Evolutionary conservation across 768 basidiomycete genomes (phyloP), one percentile per base, ranked within the genome.

Genomic region (Amanita brunnescens): DNA sequence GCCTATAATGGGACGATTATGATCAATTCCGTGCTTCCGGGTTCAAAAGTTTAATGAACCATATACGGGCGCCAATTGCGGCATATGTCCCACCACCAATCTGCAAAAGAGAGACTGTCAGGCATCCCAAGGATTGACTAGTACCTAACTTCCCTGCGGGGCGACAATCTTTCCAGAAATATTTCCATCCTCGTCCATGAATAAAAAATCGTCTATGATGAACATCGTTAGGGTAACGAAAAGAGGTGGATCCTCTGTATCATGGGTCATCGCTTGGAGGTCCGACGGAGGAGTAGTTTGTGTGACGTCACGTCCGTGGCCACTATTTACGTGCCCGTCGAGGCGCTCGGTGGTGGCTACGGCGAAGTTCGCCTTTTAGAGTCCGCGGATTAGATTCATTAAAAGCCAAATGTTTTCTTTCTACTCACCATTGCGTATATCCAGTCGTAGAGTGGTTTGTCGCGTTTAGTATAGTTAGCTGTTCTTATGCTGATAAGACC

Each of bases 31-130:
- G 33, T 29, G 33, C n/a, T 32, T 21, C 26, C 13, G 6, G 38
- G 32, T 49, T 8, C 14, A 23, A 16, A 18, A n/a, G 14, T 14
- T 20, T 20, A 43, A 46, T 59, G 51, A 53, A 86, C 87, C 89
- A 94, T 62, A 93, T 80, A 42, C 92, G 77, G 21, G 89, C 83
- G 2, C 89, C 92, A 39, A 95, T 74, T 37, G 75, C 70, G 47
- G 87, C 87, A 64, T 87, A 89, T 0, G 85, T 89, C 2, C 89
- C 93, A 0, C 92, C 92, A 21, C 92, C 92, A 56, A 94, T 91
- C 82, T 92, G 33, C 18, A 21, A 43, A 43, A 50, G 42, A 55
- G 51, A 20, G 13, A 13, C 29, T 14, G 33, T 13, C 32, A 23
- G 38, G 2, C 14, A 14, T 10, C 38, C 2, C n/a, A 30, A n/a